Evolutionary conservation across 768 basidiomycete genomes (phyloP).

Genomic region (Cyathus striatus): DNA sequence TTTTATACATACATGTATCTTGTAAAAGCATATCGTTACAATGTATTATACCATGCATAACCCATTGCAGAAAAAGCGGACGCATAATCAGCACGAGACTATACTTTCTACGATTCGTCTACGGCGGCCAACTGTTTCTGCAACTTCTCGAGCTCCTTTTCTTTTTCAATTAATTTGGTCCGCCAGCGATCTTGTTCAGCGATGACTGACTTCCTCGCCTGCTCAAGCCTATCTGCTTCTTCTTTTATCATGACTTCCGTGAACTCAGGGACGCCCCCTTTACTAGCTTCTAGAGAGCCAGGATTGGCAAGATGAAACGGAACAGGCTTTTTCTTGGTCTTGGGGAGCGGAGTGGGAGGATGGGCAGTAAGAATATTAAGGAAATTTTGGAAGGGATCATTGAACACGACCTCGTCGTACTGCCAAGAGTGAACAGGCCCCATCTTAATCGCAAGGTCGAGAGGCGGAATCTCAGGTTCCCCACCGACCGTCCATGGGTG

Average conservation of each 20-base stretch:
- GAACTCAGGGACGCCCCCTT: conserved; percentile 78
- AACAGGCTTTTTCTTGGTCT: conserved; percentile 50
- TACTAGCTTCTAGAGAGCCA: conserved; percentile 60
- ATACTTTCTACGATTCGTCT: not conserved
- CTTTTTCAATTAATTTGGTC: conserved; percentile 64
- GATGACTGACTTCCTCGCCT: conserved; percentile 63
- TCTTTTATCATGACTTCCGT: conserved; percentile 80
- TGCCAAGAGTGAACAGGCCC: conserved; percentile 96
- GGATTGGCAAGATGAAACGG: conserved; percentile 71
- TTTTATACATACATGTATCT: not conserved
- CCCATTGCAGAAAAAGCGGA: conserved; percentile 4
- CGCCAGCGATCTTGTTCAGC: conserved; percentile 77
- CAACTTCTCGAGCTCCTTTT: conserved; percentile 72
- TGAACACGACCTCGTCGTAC: conserved; percentile 97
- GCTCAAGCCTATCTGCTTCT: conserved; percentile 76
- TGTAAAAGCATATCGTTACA: conserved; percentile 2
- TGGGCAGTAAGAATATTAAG: conserved; percentile 75
- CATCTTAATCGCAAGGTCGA: conserved; percentile 58
- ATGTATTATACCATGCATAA: conserved; percentile 4
- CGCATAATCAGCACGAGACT: not conserved
- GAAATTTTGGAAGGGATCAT: conserved; percentile 87
- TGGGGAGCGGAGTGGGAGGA: conserved; percentile 80
- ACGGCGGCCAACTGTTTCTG: conserved; percentile 47
- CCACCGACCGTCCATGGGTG: conserved; percentile 76
- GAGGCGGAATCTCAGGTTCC: conserved; percentile 63